Evolutionary conservation across 345 rosid species (phyloP), one percentile per base, ranked within the genome.

Genomic region (Pseudoturritis turrita): DNA sequence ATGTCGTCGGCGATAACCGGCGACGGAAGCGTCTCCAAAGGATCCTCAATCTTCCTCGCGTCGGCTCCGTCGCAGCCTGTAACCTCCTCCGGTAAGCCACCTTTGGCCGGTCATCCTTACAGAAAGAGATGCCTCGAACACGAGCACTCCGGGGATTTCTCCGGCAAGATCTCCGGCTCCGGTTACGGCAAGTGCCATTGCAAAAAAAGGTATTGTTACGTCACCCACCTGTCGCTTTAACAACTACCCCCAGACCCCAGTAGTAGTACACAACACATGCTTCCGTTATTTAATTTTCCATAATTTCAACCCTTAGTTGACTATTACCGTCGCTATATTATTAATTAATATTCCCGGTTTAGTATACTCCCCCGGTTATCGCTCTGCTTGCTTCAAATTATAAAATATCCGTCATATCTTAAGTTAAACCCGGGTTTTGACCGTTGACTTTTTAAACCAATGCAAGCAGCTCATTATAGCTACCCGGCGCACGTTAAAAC

Each of bases 11-110:
- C 87, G 10, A 84, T 95, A 0, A 95, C 97, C 33, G 97, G 97
- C 8, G 99, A 95, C 71, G 96, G 96, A 1, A 95, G 99, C 74
- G 90, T 95, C 41, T 91, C 97, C 0, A 89, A 91, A 65, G 96
- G 97, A 2, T 75, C 91, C 3, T 85, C 90, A 64, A 67, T 91
- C 46, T 89, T 91, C 59, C 65, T 85, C 36, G 36, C 83, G 10
- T 78, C 89, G 26, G 74, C 80, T 28, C 66, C 73, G 5, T 83
- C 88, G 33, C 74, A 86, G 1, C 64, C 65, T 36, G 74, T 67
- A 0, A 77, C 62, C 0, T 89, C 97, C 22, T 77, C 87, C 4
- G 98, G 91, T 0, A 89, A 87, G 39, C 96, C 93, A 25, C 97
- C 96, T 33, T 81, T 89, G 29, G 83, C 96, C 0, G 54, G 86